Base-by-base conservation (phyloP, 441 rosid genomes). In the Adansonia rubrostipa region DNA sequence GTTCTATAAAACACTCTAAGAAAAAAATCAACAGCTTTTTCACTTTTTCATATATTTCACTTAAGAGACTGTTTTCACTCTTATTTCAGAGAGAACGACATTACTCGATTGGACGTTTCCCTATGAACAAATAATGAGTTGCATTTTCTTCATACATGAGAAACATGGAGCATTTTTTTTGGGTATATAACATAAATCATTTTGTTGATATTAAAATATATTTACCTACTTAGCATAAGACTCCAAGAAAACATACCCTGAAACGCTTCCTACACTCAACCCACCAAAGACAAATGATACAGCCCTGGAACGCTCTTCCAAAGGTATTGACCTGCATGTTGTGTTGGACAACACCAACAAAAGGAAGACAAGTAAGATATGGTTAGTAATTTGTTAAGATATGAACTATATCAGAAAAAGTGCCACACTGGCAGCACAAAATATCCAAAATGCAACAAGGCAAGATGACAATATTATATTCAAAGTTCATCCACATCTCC, bases 221-320 rank as follows among this genome's bases (percentile, higher is more conserved):
- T 42, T 54, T 28, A 71, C 62, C 48, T 33, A 77, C 76, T 77
- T 50, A 78, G 54, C 58, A 80, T 45, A 28, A 77, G 44, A 75
- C 75, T 28, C 77, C 48, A 73, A 76, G 5, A 76, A 77, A 84
- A 54, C 88, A 80, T 95, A 95, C 99, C 99, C 99, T 28, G 86
- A 3, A 71, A 95, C 97, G 84, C 98, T 95, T 86, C 99, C 98
- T 50, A 93, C 89, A 79, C 98, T 93, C 60, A 95, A 79, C 84
- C 99, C 98, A 79, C 99, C 95, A 79, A 95, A 95, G 71, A 93
- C 97, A 84, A 95, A 91, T 79, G 95, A 91, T 40, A 95, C 99
- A 13, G 98, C 99, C 66, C 98, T 87, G 76, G 99, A 93, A 56
- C 97, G 97, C 81, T 95, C 98, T 84, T 90, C 90, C 80, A 95